phyloP scores from a whole-genome alignment of 1,139 yeast species.

The Candida sanyaensis region DNA sequence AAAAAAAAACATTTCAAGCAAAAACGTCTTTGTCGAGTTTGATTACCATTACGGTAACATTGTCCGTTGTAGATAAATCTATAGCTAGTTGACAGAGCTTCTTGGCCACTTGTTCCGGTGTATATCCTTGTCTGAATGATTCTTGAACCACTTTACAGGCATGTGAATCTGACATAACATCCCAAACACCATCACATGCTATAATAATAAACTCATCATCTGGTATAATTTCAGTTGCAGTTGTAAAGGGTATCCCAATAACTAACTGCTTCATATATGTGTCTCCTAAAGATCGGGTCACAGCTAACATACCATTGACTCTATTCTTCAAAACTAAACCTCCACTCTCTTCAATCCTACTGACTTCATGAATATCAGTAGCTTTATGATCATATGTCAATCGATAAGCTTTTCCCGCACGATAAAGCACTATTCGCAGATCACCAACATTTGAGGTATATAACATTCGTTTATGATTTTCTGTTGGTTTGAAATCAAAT shows the following conservation, averaged over 20 bases:
- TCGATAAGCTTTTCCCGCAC: conserved; percentile 73
- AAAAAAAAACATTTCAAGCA: conserved; percentile 6
- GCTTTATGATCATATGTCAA: conserved; percentile 95
- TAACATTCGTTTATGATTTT: conserved; percentile 64
- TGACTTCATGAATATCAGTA: conserved; percentile 73
- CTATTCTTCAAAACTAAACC: conserved; percentile 89
- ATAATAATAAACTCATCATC: conserved; percentile 75
- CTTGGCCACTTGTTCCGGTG: conserved; percentile 69
- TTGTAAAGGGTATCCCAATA: conserved; percentile 89
- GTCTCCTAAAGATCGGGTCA: conserved; percentile 94
- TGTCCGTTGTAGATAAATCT: conserved; percentile 82
- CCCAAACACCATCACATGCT: conserved; percentile 97
- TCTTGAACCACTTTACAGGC: conserved; percentile 74
- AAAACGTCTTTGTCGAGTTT: conserved; percentile 54
- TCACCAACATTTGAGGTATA: conserved; percentile 98
- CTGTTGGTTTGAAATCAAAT: conserved; percentile 49
- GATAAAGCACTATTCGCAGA: conserved; percentile 76
- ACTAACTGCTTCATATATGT: conserved; percentile 88
- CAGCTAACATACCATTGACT: conserved; percentile 95
- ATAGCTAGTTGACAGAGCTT: conserved; percentile 75
- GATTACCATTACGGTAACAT: conserved; percentile 90
- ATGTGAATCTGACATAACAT: conserved; percentile 76
- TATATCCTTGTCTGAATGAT: conserved; percentile 26
- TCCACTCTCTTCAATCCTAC: conserved; percentile 74
- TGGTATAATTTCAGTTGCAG: conserved; percentile 70